Percentiles rank a stretch among this genome's conserved stretches.
phyloP scores from a whole-genome alignment of 257 asterid species.

The Solanum etuberosum region DNA sequence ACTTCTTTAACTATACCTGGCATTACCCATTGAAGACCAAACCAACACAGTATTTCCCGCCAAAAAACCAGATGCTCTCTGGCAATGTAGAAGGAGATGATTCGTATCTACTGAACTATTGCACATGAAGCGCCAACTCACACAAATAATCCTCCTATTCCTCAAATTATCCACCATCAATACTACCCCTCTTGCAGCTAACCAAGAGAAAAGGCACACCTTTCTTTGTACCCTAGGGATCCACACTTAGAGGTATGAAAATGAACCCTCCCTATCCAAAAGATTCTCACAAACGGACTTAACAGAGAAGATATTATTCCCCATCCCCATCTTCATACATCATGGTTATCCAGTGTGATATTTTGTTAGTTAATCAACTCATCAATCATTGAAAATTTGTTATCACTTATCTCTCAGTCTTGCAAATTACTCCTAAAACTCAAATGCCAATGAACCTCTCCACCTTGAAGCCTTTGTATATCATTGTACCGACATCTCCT shows the following conservation, averaged over 20 bases:
- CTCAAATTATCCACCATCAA: neutral
- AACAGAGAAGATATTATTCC: neutral
- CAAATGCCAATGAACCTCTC: neutral
- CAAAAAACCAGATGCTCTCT: neutral
- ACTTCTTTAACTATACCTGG: neutral
- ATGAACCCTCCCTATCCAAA: neutral
- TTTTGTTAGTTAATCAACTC: neutral
- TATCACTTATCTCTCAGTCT: neutral
- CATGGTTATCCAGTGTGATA: neutral
- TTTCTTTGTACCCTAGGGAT: neutral
- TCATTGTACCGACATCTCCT: neutral
- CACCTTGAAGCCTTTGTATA: neutral
- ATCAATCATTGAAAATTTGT: neutral
- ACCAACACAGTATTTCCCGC: neutral
- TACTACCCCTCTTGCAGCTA: neutral
- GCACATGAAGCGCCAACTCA: neutral
- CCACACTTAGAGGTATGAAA: neutral
- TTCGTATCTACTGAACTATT: neutral
- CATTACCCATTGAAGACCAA: neutral
- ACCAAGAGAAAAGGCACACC: neutral
- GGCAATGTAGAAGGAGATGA: neutral
- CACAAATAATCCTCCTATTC: neutral
- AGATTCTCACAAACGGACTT: neutral
- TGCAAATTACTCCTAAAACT: neutral
- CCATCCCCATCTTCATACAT: neutral